These are phyloP conservation scores for Cryptomeria japonica DNA, from an alignment of 75 land plant species.

Conservation along the genomic window DNA sequence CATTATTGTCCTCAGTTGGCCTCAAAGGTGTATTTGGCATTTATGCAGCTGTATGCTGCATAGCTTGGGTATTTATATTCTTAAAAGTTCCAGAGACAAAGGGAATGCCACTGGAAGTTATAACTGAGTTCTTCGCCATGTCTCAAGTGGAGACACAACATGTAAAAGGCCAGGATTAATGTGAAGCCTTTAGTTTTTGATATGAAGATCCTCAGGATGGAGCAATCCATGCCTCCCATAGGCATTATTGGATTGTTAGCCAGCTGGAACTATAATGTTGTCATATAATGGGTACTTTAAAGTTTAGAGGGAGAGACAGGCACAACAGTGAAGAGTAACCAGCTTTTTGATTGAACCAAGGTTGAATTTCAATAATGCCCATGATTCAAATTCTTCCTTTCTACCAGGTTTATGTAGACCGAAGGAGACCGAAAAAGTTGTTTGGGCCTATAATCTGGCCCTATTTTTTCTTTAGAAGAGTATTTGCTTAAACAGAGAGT, in stretches of 20 bases:
- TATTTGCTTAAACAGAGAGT: neutral
- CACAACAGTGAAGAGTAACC: neutral
- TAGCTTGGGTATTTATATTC: conserved; percentile 86
- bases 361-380: neutral
- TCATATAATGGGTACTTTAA: neutral
- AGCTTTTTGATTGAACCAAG: neutral
- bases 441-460: neutral
- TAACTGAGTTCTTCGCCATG: conserved; percentile 86
- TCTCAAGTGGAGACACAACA: neutral
- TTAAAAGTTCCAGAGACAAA: conserved; percentile 94
- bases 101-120: conserved; percentile 96
- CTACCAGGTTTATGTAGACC: neutral
- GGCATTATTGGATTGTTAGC: neutral
- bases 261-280: neutral
- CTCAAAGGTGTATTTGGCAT: conserved; percentile 71
- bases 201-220: neutral
- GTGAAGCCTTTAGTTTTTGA: neutral
- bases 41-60: conserved; percentile 63
- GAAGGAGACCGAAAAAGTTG: neutral
- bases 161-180: neutral
- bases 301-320: neutral
- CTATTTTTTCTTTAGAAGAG: neutral
- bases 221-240: neutral
- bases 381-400: neutral
- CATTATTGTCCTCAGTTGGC: conserved; percentile 58